Percentiles rank a stretch among this genome's conserved stretches.
These are phyloP conservation scores for Coemansia sp. DNA, from an alignment of 192 early-diverging fungal species.

Conservation along the genomic window DNA sequence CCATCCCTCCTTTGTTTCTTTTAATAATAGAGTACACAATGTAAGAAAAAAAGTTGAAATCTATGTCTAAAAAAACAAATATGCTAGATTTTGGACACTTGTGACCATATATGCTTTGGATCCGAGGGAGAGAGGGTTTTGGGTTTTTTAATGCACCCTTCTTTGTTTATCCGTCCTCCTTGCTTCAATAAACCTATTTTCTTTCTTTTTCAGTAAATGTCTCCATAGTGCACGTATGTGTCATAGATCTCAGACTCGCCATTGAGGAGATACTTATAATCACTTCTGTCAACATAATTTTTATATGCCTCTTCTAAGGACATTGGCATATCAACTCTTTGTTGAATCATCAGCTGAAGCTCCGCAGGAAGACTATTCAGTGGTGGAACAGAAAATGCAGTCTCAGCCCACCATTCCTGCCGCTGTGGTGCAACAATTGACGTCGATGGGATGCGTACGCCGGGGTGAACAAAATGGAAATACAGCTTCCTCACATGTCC, in stretches of 20 bases:
- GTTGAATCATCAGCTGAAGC: background rate
- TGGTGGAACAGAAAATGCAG: background rate
- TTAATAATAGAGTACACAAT: background rate
- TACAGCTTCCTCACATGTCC: slow-evolving; percentile 64
- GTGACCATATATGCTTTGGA: too few relatives aligned
- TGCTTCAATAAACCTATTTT: too few relatives aligned
- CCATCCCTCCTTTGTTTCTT: slow-evolving; percentile 11
- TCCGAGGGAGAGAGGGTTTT: too few relatives aligned
- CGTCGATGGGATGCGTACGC: slow-evolving; percentile 51
- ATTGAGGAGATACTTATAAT: background rate
- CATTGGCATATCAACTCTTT: slow-evolving; percentile 1
- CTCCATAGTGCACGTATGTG: background rate
- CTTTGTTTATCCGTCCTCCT: too few relatives aligned
- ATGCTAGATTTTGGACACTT: too few relatives aligned
- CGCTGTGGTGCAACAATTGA: slow-evolving; percentile 63
- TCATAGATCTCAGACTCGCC: background rate
- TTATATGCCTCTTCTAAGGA: background rate
- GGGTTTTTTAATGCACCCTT: too few relatives aligned
- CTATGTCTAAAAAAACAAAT: too few relatives aligned
- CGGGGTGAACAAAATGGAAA: slow-evolving; percentile 70
- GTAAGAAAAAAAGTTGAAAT: too few relatives aligned
- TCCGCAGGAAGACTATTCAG: background rate
- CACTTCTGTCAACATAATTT: background rate
- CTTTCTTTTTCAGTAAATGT: background rate
- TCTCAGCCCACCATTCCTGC: slow-evolving; percentile 31